Base-by-base conservation (phyloP, 208 protist genomes). In the Crithidia sp. region DNA sequence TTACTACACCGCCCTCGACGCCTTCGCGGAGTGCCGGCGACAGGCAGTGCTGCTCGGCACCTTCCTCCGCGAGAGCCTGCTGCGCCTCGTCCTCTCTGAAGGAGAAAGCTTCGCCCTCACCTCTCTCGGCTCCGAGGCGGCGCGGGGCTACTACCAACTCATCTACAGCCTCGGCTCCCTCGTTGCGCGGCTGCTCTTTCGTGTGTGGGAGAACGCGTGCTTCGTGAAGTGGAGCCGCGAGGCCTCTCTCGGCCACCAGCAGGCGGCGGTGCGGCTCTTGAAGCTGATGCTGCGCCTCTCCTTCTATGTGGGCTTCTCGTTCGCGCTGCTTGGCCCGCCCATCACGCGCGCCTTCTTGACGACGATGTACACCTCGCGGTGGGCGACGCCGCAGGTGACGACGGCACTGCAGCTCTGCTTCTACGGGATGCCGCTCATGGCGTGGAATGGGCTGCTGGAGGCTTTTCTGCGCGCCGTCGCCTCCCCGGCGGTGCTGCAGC, bases 191-290 rank as follows among this genome's bases (percentile, higher is more conserved):
- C 79, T 98, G 47, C 67, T 98, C 19, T 98, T 98, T 55, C 86
- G 91, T 17, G 79, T 95, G n/a, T 96, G 96, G 83, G 95, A 98
- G 74, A 93, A 88, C 62, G 85, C 87, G 28, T 96, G 91, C 68
- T 89, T 91, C 59, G 80, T 83, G 47, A 82, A 81, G 50, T 97
- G 94, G 92, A 93, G 86, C 67, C 86, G 84, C 55, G 83, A 88
- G 57, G 74, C 79, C 4, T 80, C 84, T 7, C 57, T 58, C 37
- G 88, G 85, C 7, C 68, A 72, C 52, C 41, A 17, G 8, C n/a
- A 61, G 10, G 65, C 69, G 37, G 88, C 84, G 16, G 72, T 79
- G 16, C 53, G 60, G 39, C 81, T 97, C 28, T 79, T 98, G 10
- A 55, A 67, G 47, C 40, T 88, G 7, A 91, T 98, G 79, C 74